A percentile compares a stretch with the other conserved stretches of the same genome.
Evolutionary conservation across 768 basidiomycete genomes (phyloP).

Genomic region (Punctularia strigosozonata): DNA sequence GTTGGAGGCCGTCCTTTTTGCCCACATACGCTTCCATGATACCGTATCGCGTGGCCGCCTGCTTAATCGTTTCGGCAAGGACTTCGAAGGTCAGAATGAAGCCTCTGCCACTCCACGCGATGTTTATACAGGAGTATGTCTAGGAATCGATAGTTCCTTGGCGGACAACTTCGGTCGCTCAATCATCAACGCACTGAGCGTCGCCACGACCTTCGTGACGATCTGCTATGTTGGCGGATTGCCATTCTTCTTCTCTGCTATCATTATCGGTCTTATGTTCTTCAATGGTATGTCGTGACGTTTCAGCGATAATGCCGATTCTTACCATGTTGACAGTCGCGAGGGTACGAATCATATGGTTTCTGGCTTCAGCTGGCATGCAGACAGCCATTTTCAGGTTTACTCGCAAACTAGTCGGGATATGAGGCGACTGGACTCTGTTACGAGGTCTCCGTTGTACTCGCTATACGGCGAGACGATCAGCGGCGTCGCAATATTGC

Average conservation of each 20-base stretch:
- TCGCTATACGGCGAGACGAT: constrained; percentile 44
- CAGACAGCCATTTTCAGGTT: constrained; percentile 15
- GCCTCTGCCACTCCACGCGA: neutral
- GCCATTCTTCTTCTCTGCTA: constrained; percentile 54
- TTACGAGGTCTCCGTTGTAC: constrained; percentile 38
- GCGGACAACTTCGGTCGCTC: constrained; percentile 82
- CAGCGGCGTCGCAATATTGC: constrained; percentile 39
- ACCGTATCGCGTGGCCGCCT: constrained; percentile 79
- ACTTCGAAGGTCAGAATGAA: constrained; percentile 54
- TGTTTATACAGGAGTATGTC: constrained; percentile 6
- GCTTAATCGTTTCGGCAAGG: constrained; percentile 80
- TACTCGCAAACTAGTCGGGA: constrained; percentile 84
- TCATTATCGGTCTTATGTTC: constrained; percentile 49
- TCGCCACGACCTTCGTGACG: constrained; percentile 57
- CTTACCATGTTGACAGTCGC: constrained; percentile 28
- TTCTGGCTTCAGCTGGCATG: neutral
- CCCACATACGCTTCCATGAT: constrained; percentile 87
- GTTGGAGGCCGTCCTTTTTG: constrained; percentile 73
- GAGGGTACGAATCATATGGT: constrained; percentile 21
- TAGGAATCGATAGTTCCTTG: constrained; percentile 72
- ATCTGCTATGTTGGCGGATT: constrained; percentile 71
- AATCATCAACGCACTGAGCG: constrained; percentile 57
- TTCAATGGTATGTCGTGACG: constrained; percentile 43
- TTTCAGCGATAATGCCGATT: neutral
- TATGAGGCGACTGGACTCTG: constrained; percentile 57